Evolutionary conservation across 495 filamentous ascomycete genomes (phyloP).

Genomic region (Niebla homalea): DNA sequence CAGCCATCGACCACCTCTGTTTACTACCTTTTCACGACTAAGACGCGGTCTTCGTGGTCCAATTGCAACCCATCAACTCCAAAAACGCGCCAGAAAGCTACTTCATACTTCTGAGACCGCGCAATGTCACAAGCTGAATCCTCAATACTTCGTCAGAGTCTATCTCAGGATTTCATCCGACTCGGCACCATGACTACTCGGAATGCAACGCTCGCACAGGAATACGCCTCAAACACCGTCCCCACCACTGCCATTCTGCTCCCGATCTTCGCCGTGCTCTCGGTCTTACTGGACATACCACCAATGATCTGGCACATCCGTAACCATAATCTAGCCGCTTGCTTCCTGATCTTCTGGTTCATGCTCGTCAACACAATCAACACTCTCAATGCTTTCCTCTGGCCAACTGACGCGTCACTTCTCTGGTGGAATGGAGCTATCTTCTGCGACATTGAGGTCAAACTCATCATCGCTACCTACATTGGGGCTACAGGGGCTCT

Average conservation of each 20-base stretch:
- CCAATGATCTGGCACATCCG: slow-evolving; percentile 42
- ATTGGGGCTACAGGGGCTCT: slow-evolving; percentile 50
- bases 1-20: too few relatives aligned
- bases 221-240: slow-evolving; percentile 21
- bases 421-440: slow-evolving; percentile 61
- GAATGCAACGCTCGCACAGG: too few relatives aligned
- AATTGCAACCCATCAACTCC: too few relatives aligned
- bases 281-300: slow-evolving; percentile 42
- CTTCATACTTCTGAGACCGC: too few relatives aligned
- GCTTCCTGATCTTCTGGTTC: slow-evolving; percentile 50
- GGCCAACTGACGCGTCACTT: slow-evolving; percentile 56
- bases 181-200: too few relatives aligned
- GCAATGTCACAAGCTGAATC: too few relatives aligned
- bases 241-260: slow-evolving; percentile 26
- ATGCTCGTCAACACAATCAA: slow-evolving; percentile 51
- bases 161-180: too few relatives aligned
- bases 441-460: slow-evolving; percentile 74
- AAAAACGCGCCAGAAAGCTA: too few relatives aligned
- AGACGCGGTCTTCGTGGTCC: too few relatives aligned
- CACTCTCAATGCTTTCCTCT: slow-evolving; percentile 68
- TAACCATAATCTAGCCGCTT: slow-evolving; percentile 48
- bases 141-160: slow-evolving; percentile 20
- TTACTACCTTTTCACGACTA: too few relatives aligned
- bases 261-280: slow-evolving; percentile 41
- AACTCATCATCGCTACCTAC: slow-evolving; percentile 48